Evolutionary conservation across 192 early-diverging fungal species (phyloP).

Genomic region (Coemansia sp.): DNA sequence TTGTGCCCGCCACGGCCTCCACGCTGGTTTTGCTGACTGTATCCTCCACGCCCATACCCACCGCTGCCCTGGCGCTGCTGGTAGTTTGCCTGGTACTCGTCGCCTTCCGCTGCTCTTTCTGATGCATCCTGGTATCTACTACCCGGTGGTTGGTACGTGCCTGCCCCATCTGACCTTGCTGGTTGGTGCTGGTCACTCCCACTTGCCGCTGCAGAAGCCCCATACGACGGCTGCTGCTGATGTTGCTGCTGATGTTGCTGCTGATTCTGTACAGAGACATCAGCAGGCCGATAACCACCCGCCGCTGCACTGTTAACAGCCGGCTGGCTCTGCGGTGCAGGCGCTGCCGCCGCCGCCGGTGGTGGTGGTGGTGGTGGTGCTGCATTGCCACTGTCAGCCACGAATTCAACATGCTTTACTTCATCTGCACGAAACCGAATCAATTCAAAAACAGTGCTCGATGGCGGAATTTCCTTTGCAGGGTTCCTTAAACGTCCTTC

Average conservation of each 20-base stretch:
- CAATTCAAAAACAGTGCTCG: slow-evolving; percentile 83
- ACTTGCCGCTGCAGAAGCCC: not conserved
- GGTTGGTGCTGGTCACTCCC: not conserved
- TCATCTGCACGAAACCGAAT: slow-evolving; percentile 95
- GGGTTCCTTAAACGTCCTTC: slow-evolving; percentile 83
- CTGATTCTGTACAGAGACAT: not conserved
- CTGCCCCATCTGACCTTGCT: not conserved
- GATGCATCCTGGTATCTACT: not conserved
- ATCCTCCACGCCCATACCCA: slow-evolving; percentile 20
- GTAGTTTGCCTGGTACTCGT: slow-evolving; percentile 9
- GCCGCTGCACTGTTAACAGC: slow-evolving; percentile 55
- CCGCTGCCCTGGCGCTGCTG: not conserved
- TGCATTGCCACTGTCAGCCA: slow-evolving; percentile 51
- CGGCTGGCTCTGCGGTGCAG: slow-evolving; percentile 72
- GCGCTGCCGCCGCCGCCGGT: slow-evolving; percentile 41
- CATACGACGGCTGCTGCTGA: too few relatives aligned
- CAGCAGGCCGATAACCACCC: not conserved
- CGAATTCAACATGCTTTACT: slow-evolving; percentile 81
- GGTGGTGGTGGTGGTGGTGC: slow-evolving; percentile 62
- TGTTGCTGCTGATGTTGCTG: not conserved
- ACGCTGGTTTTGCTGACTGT: not conserved
- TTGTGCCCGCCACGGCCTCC: slow-evolving; percentile 27
- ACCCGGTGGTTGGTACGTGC: not conserved
- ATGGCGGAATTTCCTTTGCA: slow-evolving; percentile 82
- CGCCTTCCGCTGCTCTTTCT: slow-evolving; percentile 13